These are phyloP conservation scores for Monosporascus ibericus DNA, from an alignment of 2,329 filamentous ascomycete genomes.

Conservation along the genomic window DNA sequence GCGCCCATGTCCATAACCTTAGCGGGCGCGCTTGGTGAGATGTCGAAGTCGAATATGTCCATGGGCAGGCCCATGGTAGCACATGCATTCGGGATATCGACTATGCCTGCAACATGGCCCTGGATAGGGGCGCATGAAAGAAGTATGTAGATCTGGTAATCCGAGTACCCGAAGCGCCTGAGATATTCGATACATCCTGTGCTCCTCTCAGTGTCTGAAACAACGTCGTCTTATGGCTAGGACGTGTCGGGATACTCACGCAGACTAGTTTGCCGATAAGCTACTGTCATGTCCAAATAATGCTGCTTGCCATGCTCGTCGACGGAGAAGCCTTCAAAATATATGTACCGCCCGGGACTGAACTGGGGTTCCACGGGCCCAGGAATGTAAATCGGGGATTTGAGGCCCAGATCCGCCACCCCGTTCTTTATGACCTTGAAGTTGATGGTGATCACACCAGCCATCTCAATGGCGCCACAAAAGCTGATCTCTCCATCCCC, in stretches of 20 bases:
- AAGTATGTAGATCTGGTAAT: conserved; percentile 79
- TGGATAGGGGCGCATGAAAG: conserved; percentile 82
- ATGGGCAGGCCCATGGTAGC: conserved; percentile 84
- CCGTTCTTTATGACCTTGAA: conserved; percentile 83
- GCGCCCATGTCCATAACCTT: conserved; percentile 55
- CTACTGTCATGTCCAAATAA: conserved; percentile 79
- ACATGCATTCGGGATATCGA: conserved; percentile 87
- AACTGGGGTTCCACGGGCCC: conserved; percentile 87
- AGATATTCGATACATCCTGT: conserved; percentile 71
- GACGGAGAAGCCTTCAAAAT: conserved; percentile 86
- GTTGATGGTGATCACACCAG: conserved; percentile 83
- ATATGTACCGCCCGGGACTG: conserved; percentile 72
- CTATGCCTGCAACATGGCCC: conserved; percentile 82
- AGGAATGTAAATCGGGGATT: conserved; percentile 77
- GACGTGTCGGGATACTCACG: conserved; percentile 26
- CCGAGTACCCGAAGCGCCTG: conserved; percentile 62
- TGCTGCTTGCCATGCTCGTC: conserved; percentile 86
- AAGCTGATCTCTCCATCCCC: conserved; percentile 90
- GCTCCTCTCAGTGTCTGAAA: background rate
- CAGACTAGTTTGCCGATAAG: conserved; percentile 76
- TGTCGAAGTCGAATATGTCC: conserved; percentile 94
- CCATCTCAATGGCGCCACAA: conserved; percentile 90
- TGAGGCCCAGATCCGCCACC: conserved; percentile 66
- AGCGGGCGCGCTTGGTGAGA: conserved; percentile 58
- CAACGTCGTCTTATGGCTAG: background rate